Evolutionary conservation across 768 basidiomycete genomes (phyloP).

Genomic region (Termitomyces sp.): DNA sequence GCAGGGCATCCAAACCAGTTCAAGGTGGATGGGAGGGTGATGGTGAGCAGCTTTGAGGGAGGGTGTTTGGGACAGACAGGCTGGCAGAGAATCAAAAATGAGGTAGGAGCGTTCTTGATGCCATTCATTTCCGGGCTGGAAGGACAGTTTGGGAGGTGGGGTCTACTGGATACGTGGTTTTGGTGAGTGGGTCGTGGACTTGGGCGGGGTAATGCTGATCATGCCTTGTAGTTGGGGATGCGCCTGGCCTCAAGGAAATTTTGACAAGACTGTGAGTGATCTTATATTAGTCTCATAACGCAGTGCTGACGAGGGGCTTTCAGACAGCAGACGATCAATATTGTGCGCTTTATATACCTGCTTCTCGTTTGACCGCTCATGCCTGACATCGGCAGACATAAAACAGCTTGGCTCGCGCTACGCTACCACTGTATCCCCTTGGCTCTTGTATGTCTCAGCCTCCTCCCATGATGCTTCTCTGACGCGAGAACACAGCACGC

Average conservation of each 20-base stretch:
- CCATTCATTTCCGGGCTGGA: conserved; percentile 54
- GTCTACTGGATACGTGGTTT: conserved; percentile 43
- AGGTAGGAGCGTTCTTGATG: conserved; percentile 41
- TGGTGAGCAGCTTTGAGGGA: conserved; percentile 60
- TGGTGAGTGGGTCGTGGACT: conserved; percentile 28
- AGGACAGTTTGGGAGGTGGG: conserved; percentile 40
- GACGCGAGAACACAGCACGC: conserved; percentile 32
- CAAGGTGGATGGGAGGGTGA: conserved; percentile 42
- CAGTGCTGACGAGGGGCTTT: conserved; percentile 5
- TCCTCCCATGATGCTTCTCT: neutral
- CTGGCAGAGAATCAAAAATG: conserved; percentile 42
- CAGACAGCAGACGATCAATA: conserved; percentile 44
- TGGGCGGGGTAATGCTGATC: neutral
- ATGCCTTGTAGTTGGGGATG: conserved; percentile 44
- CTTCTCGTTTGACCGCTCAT: neutral
- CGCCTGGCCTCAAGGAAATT: conserved; percentile 52
- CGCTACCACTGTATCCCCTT: conserved; percentile 39
- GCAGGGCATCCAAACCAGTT: conserved; percentile 50
- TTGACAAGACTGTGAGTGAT: conserved; percentile 33
- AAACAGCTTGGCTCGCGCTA: conserved; percentile 37
- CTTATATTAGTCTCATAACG: neutral
- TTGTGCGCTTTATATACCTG: conserved; percentile 23
- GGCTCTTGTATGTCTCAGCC: conserved; percentile 35
- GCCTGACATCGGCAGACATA: conserved; percentile 26
- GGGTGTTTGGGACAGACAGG: conserved; percentile 52